phyloP scores from a whole-genome alignment of 352 stramenopile genomes.

The Globisporangium emineosum region DNA sequence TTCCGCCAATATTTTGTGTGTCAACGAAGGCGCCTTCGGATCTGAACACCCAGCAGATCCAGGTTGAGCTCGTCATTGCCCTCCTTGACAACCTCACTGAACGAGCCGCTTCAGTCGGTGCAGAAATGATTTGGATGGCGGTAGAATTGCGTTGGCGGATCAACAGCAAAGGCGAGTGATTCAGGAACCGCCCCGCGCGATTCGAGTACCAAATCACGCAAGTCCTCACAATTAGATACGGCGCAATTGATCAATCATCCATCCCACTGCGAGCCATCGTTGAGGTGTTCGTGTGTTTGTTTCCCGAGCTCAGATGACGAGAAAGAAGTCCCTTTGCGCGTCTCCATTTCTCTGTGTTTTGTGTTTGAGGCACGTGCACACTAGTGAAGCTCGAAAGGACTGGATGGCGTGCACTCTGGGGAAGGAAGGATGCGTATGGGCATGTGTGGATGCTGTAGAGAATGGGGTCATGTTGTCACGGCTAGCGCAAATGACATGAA shows the following conservation, averaged over 20 bases:
- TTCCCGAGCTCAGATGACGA: background rate
- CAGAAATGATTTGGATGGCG: background rate
- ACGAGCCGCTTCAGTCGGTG: constrained; percentile 1
- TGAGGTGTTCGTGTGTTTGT: background rate
- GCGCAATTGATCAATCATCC: background rate
- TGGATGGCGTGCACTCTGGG: background rate
- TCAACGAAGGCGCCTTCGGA: background rate
- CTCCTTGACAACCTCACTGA: background rate
- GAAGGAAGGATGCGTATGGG: background rate
- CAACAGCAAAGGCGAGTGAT: background rate
- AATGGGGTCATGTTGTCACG: background rate
- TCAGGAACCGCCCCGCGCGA: background rate
- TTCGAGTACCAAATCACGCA: background rate
- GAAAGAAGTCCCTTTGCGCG: background rate
- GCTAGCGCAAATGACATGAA: background rate
- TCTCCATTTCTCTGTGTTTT: background rate
- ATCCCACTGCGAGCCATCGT: background rate
- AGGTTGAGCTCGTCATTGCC: background rate
- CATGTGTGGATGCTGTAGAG: background rate
- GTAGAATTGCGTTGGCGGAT: background rate
- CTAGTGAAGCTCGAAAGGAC: too few species aligned
- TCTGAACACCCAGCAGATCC: background rate
- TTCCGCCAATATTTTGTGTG: constrained; percentile 10
- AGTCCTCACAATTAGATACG: background rate
- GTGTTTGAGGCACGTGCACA: background rate